These are phyloP conservation scores for Saturnispora serradocipensis DNA, from an alignment of 805 yeast genomes.

Conservation along the genomic window DNA sequence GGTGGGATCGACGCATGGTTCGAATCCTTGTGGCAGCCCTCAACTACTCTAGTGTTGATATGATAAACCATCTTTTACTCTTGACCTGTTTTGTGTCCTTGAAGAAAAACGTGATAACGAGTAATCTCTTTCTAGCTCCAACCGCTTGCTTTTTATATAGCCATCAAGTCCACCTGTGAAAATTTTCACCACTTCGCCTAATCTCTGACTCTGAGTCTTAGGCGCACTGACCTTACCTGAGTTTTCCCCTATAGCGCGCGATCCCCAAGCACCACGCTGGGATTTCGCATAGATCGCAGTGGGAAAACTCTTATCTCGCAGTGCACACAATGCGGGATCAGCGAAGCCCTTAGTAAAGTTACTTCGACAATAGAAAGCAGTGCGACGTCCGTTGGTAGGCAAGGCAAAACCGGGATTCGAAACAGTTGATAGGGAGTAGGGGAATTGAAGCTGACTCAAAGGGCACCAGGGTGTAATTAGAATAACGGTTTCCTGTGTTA, in stretches of 20 bases:
- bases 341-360: not conserved
- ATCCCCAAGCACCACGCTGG: not conserved
- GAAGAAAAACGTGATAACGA: not conserved
- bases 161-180: not conserved
- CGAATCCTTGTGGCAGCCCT: slow-evolving; percentile 53
- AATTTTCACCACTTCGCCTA: not conserved
- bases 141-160: not conserved
- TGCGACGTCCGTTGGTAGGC: not conserved
- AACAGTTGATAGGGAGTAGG: not conserved
- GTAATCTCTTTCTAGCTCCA: not conserved
- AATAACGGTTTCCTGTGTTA: not conserved
- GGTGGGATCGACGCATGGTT: slow-evolving; percentile 81
- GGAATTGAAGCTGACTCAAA: not conserved
- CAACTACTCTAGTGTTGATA: slow-evolving; percentile 56
- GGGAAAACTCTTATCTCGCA: not conserved
- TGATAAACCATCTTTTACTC: too few species aligned
- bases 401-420: not conserved
- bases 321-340: not conserved
- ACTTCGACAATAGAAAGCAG: not conserved
- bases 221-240: not conserved
- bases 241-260: too few species aligned
- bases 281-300: not conserved
- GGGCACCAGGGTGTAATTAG: not conserved
- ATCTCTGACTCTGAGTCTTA: not conserved
- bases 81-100: too few species aligned